Base-by-base conservation (phyloP, 2,329 filamentous ascomycete species). In the Colletotrichum higginsianum region DNA sequence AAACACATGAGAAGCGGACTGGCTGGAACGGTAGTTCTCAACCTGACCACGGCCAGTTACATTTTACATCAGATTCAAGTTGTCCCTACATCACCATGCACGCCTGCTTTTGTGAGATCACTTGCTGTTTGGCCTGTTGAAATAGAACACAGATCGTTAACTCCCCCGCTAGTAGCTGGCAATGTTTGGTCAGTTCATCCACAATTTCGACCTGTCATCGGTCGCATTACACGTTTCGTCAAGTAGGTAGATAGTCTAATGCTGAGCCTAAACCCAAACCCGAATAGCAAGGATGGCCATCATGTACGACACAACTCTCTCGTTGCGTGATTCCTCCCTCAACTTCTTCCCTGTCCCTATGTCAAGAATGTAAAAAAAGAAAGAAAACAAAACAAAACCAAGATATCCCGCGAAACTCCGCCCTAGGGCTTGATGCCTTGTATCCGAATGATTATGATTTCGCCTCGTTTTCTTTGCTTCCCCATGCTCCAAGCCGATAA, bases 191-290 rank as follows among this genome's bases (percentile, higher is more conserved):
- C 35, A 38, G 35, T 38, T 38, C 18, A 18, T n/a, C 1, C 2
- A 16, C 13, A 23, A 13, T 16, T 42, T 40, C 52, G 11, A 9
- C 6, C 9, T 35, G 30, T 40, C 7, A 42, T 26, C 12, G 16
- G 55, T 40, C 5, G 35, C 6, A 23, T 42, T 8, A 15, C n/a
- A 26, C 13, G 35, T 53, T 60, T 42, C 23, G 30, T 58, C 13
- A 6, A 55, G 26, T 61, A 35, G 18, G 47, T 73, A 71, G 61
- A 73, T 71, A 58, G 58, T 72, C 66, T 72, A 71, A 60, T 64
- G 30, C 57, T 40, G 42, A 60, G 61, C 35, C 11, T 58, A 55
- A 63, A 57, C 53, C 15, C 1, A 46, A 62, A 66, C 26, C 35
- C 30, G 23, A 55, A 50, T 23, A 35, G 46, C 21, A 40, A 42